Percentiles rank a stretch among this genome's conserved stretches.
Conservation (phyloP, 345 rosid species). For the Gossypium turneri region DNA sequence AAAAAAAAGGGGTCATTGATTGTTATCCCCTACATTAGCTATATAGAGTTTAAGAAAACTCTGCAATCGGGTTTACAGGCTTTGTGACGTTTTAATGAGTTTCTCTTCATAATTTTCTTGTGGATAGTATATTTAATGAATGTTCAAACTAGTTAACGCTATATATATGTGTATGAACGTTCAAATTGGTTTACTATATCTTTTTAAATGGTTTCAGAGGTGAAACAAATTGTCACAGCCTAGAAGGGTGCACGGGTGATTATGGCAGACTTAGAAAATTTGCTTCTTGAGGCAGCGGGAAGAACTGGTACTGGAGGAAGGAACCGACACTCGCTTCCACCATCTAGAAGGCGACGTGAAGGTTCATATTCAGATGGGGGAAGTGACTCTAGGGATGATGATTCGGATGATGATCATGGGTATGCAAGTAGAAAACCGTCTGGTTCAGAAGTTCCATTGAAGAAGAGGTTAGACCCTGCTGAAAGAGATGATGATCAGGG, state of each 20-base stretch:
- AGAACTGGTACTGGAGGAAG: slow-evolving; percentile 63
- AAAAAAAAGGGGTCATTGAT: background rate
- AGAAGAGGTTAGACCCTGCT: slow-evolving; percentile 75
- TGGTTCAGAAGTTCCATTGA: slow-evolving; percentile 88
- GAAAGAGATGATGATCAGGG: slow-evolving; percentile 82
- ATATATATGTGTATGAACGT: slow-evolving; percentile 23
- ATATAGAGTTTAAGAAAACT: background rate
- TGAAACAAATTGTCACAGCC: background rate
- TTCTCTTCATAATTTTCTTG: background rate
- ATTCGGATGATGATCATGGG: slow-evolving; percentile 70
- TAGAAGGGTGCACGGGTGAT: background rate
- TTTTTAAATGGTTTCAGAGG: slow-evolving; percentile 4
- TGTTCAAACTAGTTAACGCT: background rate
- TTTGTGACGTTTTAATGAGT: background rate
- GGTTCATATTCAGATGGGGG: slow-evolving; percentile 91
- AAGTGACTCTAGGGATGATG: slow-evolving; percentile 84
- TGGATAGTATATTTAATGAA: background rate
- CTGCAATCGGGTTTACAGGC: background rate
- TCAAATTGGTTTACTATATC: slow-evolving; percentile 38
- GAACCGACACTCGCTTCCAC: slow-evolving; percentile 47
- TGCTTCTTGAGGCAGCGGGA: slow-evolving; percentile 97
- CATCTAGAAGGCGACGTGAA: slow-evolving; percentile 61
- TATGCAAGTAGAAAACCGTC: slow-evolving; percentile 79
- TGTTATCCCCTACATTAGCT: background rate
- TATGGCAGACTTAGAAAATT: slow-evolving; percentile 88